phyloP scores from a whole-genome alignment of 2,329 filamentous ascomycete genomes.

The Berkeleyomyces basicola region DNA sequence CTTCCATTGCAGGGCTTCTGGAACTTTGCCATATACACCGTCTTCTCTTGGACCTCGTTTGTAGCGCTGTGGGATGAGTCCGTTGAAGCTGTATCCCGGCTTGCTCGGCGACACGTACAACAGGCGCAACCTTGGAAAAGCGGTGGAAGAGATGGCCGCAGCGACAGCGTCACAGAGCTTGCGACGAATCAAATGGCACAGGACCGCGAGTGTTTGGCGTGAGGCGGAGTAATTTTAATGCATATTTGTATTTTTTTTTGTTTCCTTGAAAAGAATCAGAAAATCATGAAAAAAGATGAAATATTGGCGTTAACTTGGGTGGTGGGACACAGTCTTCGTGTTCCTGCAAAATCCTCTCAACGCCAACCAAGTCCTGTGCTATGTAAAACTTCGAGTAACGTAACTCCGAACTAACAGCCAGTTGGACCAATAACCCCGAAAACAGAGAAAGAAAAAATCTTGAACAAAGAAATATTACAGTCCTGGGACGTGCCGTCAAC shows the following conservation, averaged over 20 bases:
- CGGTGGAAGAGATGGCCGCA: not conserved
- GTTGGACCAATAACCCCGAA: not conserved
- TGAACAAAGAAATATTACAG: not conserved
- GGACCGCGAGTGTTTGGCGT: not conserved
- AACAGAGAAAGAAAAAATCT: not conserved
- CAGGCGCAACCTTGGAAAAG: not conserved
- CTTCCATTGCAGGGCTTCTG: constrained; percentile 63
- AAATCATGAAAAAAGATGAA: not conserved
- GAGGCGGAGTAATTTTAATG: not conserved
- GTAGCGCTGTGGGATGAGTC: constrained; percentile 19
- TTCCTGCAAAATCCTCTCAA: no score
- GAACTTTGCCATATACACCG: constrained; percentile 56
- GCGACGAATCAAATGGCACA: not conserved
- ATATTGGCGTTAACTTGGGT: no score
- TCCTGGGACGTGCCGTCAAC: not conserved
- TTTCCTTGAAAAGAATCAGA: not conserved
- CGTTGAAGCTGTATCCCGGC: constrained; percentile 13
- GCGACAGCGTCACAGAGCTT: not conserved
- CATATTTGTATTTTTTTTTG: not conserved
- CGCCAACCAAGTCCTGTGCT: no score
- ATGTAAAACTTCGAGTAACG: no score
- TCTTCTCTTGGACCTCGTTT: constrained; percentile 44
- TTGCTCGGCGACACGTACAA: not conserved
- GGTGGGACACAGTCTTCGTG: no score
- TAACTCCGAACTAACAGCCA: no score